Conservation (phyloP, 2,329 filamentous ascomycete species). For the Calonectria crousiana region DNA sequence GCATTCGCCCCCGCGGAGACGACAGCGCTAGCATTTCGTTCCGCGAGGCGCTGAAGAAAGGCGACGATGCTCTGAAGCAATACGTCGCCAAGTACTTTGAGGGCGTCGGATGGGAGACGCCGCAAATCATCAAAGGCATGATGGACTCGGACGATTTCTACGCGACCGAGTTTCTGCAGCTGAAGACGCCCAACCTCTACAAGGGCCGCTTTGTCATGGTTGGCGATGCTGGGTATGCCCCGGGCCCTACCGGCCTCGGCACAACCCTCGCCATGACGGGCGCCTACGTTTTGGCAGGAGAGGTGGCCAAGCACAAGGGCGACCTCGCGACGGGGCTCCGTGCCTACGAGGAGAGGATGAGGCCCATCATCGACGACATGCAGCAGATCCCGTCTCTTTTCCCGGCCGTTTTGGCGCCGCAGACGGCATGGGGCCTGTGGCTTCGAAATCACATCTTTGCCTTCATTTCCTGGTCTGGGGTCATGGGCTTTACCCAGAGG, state of each 20-base stretch:
- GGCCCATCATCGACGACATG: conserved; percentile 54
- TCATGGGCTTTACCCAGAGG: conserved; percentile 44
- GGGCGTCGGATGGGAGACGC: conserved; percentile 59
- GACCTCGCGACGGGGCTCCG: conserved; percentile 48
- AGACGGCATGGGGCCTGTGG: conserved; percentile 59
- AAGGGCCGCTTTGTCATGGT: conserved; percentile 59
- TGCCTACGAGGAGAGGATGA: conserved; percentile 56
- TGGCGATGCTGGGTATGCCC: conserved; percentile 64
- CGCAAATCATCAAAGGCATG: conserved; percentile 51
- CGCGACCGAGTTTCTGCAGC: conserved; percentile 55
- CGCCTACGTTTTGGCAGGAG: conserved; percentile 65
- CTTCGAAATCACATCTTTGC: conserved; percentile 57
- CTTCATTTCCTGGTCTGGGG: conserved; percentile 52
- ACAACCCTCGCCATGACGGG: conserved; percentile 59
- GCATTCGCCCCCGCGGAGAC: conserved; percentile 46
- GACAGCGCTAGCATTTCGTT: conserved; percentile 48
- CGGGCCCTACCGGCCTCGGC: conserved; percentile 60
- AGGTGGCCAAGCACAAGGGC: conserved; percentile 46
- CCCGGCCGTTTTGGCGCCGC: conserved; percentile 54
- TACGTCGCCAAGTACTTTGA: conserved; percentile 54
- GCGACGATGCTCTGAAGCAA: conserved; percentile 46
- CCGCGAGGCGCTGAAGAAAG: conserved; percentile 51
- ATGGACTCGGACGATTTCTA: conserved; percentile 58
- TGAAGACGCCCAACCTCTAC: conserved; percentile 54
- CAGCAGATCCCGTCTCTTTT: conserved; percentile 49